Percentiles rank a stretch among this genome's conserved stretches.
Conservation (phyloP, 345 rosid species). For the Salix exigua region DNA sequence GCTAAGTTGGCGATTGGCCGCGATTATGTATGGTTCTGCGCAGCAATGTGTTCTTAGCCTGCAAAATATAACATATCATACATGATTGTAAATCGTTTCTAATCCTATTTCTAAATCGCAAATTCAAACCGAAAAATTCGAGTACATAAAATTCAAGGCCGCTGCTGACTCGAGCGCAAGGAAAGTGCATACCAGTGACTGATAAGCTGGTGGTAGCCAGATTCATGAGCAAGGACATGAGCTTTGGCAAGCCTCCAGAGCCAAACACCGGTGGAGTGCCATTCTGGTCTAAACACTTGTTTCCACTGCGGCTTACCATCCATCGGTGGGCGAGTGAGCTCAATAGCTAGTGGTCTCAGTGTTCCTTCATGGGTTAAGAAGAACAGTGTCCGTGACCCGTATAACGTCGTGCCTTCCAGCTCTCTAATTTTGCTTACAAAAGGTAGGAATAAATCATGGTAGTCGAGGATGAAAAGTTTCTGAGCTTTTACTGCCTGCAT, state of each 20-base stretch:
- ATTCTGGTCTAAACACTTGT: slow-evolving; percentile 40
- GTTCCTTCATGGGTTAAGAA: slow-evolving; percentile 50
- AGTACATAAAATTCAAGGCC: background rate
- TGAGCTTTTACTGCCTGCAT: slow-evolving; percentile 14
- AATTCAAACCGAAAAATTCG: background rate
- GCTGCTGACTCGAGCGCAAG: background rate
- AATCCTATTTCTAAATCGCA: too few species aligned
- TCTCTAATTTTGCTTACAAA: slow-evolving; percentile 60
- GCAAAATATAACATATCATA: background rate
- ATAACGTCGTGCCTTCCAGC: slow-evolving; percentile 39
- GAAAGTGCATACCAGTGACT: slow-evolving; percentile 52
- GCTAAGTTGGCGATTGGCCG: slow-evolving; percentile 56
- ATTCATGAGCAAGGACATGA: slow-evolving; percentile 60
- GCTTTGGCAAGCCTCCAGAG: slow-evolving; percentile 71
- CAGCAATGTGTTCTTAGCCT: slow-evolving; percentile 22
- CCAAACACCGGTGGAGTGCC: slow-evolving; percentile 51
- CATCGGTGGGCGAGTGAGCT: slow-evolving; percentile 53
- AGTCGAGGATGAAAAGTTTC: slow-evolving; percentile 50
- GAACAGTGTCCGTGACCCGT: slow-evolving; percentile 70
- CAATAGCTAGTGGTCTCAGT: slow-evolving; percentile 57
- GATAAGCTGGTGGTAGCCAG: slow-evolving; percentile 63
- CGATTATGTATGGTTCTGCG: slow-evolving; percentile 59
- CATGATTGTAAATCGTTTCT: background rate
- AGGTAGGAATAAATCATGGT: slow-evolving; percentile 59
- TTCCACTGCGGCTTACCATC: slow-evolving; percentile 64